Conservation (phyloP, 441 rosid species). For the Erysimum pusillum region DNA sequence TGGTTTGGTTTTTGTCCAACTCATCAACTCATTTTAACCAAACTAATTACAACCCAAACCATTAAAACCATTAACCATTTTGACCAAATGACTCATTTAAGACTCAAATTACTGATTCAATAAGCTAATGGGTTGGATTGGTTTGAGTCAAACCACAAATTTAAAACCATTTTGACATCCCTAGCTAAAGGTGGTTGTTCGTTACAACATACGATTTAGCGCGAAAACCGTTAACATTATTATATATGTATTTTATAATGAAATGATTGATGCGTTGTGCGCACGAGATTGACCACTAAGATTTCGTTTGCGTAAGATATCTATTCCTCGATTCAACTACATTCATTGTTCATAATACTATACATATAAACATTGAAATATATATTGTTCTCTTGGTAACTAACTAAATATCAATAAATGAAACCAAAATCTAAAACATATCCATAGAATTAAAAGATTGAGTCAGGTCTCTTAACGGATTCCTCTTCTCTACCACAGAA, state of each 20-base stretch:
- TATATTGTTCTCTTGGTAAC: not conserved
- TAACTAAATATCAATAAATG: not conserved
- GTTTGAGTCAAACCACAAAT: too few species aligned
- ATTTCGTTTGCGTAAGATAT: constrained; percentile 31
- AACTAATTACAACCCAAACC: too few species aligned
- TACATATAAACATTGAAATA: not conserved
- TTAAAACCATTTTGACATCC: too few species aligned
- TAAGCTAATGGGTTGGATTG: too few species aligned
- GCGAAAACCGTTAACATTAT: constrained; percentile 34
- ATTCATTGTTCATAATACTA: not conserved
- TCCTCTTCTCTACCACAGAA: constrained; percentile 48
- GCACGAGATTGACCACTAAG: constrained; percentile 33
- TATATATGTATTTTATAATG: constrained; percentile 10
- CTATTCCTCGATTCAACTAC: not conserved
- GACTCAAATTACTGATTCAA: too few species aligned
- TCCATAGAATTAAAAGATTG: not conserved
- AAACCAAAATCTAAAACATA: constrained; percentile 1
- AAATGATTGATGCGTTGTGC: constrained; percentile 35
- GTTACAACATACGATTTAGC: constrained; percentile 39
- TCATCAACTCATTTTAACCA: too few species aligned
- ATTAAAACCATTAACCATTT: too few species aligned
- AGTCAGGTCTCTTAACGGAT: constrained; percentile 41
- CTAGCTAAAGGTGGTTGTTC: constrained; percentile 33
- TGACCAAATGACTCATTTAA: too few species aligned
- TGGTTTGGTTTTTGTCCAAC: too few species aligned